Evolutionary conservation across 495 filamentous ascomycete species (phyloP).

Genomic region (Tirmania nivea): DNA sequence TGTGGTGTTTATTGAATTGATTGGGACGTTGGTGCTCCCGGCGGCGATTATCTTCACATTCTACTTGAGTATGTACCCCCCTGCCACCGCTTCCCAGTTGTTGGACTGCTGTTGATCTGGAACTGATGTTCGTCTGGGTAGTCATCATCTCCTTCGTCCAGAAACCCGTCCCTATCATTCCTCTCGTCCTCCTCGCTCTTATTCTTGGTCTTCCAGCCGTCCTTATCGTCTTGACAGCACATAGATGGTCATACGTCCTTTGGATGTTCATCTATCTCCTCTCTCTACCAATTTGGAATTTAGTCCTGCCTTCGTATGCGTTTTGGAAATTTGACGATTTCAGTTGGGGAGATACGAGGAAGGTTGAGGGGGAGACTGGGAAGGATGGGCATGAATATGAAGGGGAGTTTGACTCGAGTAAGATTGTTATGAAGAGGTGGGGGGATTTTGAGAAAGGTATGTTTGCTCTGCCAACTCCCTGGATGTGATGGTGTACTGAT

Average conservation of each 20-base stretch:
- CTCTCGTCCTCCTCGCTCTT: constrained; percentile 68
- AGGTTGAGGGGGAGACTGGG: constrained; percentile 83
- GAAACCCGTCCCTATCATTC: constrained; percentile 75
- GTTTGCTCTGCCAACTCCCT: neutral
- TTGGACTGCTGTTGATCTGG: constrained; percentile 6
- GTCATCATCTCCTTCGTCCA: constrained; percentile 69
- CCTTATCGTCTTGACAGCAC: constrained; percentile 87
- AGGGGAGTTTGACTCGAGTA: constrained; percentile 90
- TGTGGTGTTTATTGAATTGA: constrained; percentile 83
- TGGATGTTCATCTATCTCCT: constrained; percentile 96
- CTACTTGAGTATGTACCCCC: constrained; percentile 54
- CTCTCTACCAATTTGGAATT: constrained; percentile 95
- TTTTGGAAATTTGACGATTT: constrained; percentile 99
- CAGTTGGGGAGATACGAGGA: constrained; percentile 95
- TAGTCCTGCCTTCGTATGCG: constrained; percentile 78
- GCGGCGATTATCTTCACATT: constrained; percentile 93
- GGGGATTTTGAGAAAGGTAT: constrained; percentile 78
- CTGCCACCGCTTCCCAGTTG: neutral
- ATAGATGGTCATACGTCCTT: constrained; percentile 73
- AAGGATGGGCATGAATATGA: constrained; percentile 62
- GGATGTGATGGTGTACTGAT: neutral
- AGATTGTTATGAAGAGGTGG: constrained; percentile 98
- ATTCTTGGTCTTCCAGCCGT: constrained; percentile 88
- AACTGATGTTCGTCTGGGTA: constrained; percentile 13
- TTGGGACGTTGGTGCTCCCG: constrained; percentile 84